Conservation (phyloP, 192 early-diverging fungal species). For the Borealophlyctis nickersoniae region DNA sequence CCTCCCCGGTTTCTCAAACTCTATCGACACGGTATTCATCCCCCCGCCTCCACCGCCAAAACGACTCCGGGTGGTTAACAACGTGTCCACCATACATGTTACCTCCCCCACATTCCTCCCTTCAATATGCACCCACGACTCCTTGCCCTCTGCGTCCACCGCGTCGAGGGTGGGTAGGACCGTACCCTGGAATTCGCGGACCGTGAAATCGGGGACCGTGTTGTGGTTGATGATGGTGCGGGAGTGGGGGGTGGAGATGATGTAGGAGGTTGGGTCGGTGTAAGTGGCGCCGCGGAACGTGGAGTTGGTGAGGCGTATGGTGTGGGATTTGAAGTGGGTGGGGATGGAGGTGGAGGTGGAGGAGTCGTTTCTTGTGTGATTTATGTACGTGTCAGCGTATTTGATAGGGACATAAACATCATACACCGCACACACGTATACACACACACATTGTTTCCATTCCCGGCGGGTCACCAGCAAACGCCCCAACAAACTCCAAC, state of each 20-base stretch:
- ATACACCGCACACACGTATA: too few species aligned
- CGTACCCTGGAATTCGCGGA: conserved; percentile 6
- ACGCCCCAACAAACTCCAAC: conserved; percentile 7
- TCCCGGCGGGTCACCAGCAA: conserved; percentile 5
- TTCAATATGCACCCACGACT: conserved; percentile 8
- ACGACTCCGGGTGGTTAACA: too few species aligned
- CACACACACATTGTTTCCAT: too few species aligned
- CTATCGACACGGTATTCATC: background rate
- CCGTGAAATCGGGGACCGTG: conserved; percentile 3
- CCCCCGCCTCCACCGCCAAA: background rate
- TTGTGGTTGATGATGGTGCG: conserved; percentile 18
- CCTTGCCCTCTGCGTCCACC: too few species aligned
- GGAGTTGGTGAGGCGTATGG: too few species aligned
- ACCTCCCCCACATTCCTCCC: conserved; percentile 8
- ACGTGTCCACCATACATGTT: background rate
- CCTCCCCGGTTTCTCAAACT: conserved; percentile 3
- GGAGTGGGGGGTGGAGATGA: conserved; percentile 5
- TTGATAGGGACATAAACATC: too few species aligned
- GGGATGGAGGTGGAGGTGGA: too few species aligned
- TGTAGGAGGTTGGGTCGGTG: conserved; percentile 9
- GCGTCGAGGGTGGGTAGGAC: too few species aligned
- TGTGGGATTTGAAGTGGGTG: too few species aligned
- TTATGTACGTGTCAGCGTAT: too few species aligned
- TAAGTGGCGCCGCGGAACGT: too few species aligned
- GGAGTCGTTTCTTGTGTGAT: too few species aligned